Percentiles rank a stretch among this genome's conserved stretches.
Evolutionary conservation across 73 alveolate genomes (phyloP).

Genomic region (Paramecium octaurelia): DNA sequence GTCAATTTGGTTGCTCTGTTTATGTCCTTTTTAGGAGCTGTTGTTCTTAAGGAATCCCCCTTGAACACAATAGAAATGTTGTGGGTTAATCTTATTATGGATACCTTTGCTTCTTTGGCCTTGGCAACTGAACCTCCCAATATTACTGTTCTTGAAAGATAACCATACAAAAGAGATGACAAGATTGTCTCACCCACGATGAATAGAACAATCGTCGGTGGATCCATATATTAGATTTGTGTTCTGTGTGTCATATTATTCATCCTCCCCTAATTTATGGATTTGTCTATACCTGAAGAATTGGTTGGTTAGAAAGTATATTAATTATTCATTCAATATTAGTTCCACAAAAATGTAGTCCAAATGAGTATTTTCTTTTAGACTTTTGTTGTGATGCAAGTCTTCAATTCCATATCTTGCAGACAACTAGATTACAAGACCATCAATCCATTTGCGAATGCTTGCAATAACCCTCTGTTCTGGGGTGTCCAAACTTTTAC

Average conservation of each 20-base stretch:
- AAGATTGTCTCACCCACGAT: conserved; percentile 74
- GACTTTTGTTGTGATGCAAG: conserved; percentile 92
- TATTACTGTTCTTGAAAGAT: conserved; percentile 73
- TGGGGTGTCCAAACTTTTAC: conserved; percentile 70
- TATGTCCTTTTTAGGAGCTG: conserved; percentile 81
- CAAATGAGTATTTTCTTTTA: conserved; percentile 83
- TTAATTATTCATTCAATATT: neutral
- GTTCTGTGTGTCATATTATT: conserved; percentile 61
- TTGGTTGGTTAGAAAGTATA: neutral
- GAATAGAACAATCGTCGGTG: conserved; percentile 82
- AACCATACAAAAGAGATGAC: conserved; percentile 84
- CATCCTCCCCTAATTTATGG: conserved; percentile 42
- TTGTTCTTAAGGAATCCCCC: conserved; percentile 75
- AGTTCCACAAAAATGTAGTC: conserved; percentile 6
- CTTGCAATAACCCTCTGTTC: conserved; percentile 77
- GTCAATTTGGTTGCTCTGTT: conserved; percentile 83
- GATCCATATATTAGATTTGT: conserved; percentile 67
- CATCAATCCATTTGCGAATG: conserved; percentile 85
- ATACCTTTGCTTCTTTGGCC: conserved; percentile 89
- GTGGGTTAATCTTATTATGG: conserved; percentile 90
- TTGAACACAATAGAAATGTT: conserved; percentile 83
- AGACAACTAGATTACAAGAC: conserved; percentile 82
- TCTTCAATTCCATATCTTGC: conserved; percentile 86
- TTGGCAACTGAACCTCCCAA: conserved; percentile 96
- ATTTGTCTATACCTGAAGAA: conserved; percentile 14